Conservation (phyloP, 441 rosid species). For the Gossypium gossypioides region DNA sequence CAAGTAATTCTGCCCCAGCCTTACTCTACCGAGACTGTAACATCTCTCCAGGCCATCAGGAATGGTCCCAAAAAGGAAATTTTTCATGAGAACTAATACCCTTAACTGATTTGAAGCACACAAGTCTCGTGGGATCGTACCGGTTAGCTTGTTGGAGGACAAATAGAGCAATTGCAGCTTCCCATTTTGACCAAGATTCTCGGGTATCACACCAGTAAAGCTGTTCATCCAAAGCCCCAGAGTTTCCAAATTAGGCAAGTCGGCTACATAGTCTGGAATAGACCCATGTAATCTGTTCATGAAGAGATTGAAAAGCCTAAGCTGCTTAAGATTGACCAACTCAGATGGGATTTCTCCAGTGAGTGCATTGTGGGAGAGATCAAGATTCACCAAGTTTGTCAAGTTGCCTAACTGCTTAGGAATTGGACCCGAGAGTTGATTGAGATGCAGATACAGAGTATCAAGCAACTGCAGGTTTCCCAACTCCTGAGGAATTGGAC, state of each 20-base stretch:
- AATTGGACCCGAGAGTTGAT: slow-evolving; percentile 33
- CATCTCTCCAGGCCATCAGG: slow-evolving; percentile 34
- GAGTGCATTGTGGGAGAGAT: slow-evolving; percentile 39
- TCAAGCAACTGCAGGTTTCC: slow-evolving; percentile 33
- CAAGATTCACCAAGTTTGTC: slow-evolving; percentile 33
- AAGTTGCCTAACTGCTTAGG: slow-evolving; percentile 40
- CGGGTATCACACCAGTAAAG: slow-evolving; percentile 41
- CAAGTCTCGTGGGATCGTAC: slow-evolving; percentile 29
- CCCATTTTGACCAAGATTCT: slow-evolving; percentile 37
- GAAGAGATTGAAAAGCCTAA: slow-evolving; percentile 39
- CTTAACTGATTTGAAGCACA: slow-evolving; percentile 29
- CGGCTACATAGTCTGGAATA: slow-evolving; percentile 34
- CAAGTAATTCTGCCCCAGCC: slow-evolving; percentile 44
- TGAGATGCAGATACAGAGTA: slow-evolving; percentile 32
- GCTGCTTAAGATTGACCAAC: slow-evolving; percentile 29
- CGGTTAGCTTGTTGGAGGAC: slow-evolving; percentile 48
- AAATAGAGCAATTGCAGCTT: slow-evolving; percentile 37
- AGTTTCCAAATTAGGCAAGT: slow-evolving; percentile 30
- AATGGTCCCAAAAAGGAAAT: slow-evolving; percentile 38
- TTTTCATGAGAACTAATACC: slow-evolving; percentile 28
- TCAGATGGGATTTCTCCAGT: slow-evolving; percentile 38
- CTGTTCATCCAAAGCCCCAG: slow-evolving; percentile 41
- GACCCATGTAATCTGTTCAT: slow-evolving; percentile 43
- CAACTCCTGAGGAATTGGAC: slow-evolving; percentile 34
- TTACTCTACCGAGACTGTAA: slow-evolving; percentile 31